These are phyloP conservation scores for Anisogramma anomala DNA, from an alignment of 2,329 filamentous ascomycete genomes.

Conservation along the genomic window DNA sequence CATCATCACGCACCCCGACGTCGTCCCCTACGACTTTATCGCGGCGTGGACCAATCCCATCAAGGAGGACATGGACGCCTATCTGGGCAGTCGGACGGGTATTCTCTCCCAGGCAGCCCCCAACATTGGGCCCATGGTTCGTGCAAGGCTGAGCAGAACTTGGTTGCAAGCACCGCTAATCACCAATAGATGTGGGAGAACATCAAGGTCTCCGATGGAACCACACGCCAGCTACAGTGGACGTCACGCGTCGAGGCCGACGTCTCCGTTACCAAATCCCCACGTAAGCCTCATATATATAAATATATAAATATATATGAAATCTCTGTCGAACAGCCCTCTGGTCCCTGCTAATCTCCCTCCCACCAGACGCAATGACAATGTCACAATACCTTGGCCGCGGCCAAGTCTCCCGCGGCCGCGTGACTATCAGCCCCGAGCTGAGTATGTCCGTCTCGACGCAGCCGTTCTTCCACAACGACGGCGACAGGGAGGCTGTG, in stretches of 20 bases:
- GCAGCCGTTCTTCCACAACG: constrained; percentile 47
- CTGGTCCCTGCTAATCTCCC: neutral
- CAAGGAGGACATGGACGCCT: constrained; percentile 29
- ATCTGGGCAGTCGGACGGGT: constrained; percentile 40
- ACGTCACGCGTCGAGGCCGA: constrained; percentile 39
- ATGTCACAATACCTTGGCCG: constrained; percentile 53
- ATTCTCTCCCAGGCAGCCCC: constrained; percentile 54
- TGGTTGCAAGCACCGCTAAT: too few species aligned
- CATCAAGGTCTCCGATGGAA: constrained; percentile 44
- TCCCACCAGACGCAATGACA: constrained; percentile 33
- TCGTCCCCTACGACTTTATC: constrained; percentile 54
- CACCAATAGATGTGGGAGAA: constrained; percentile 42
- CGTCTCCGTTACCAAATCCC: constrained; percentile 18
- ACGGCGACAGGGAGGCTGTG: constrained; percentile 51
- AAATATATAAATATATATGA: too few species aligned
- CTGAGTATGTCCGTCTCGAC: constrained; percentile 48
- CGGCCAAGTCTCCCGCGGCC: constrained; percentile 49
- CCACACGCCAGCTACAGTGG: constrained; percentile 53
- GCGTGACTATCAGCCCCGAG: constrained; percentile 46
- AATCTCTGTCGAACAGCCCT: too few species aligned
- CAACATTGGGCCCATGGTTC: constrained; percentile 47
- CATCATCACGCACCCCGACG: constrained; percentile 31
- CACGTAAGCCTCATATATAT: too few species aligned
- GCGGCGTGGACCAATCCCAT: constrained; percentile 42
- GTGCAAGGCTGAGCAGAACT: neutral